Evolutionary conservation across 257 asterid genomes (phyloP).

Genomic region (Dorcoceras hygrometricum): DNA sequence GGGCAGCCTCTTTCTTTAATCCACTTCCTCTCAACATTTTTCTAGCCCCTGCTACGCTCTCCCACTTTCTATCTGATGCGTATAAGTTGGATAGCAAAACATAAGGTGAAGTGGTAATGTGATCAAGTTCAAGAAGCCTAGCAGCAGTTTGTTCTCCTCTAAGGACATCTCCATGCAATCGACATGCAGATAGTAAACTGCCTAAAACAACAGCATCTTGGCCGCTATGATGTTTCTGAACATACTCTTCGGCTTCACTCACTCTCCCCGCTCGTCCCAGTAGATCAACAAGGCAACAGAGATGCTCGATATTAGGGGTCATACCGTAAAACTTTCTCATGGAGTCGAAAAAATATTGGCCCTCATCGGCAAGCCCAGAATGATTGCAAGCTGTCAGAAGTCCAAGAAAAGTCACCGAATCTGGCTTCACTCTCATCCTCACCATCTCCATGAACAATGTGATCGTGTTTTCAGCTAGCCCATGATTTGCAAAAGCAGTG

Average conservation of each 20-base stretch:
- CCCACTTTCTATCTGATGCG: constrained; percentile 68
- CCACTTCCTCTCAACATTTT: constrained; percentile 49
- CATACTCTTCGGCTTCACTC: constrained; percentile 50
- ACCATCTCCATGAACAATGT: constrained; percentile 47
- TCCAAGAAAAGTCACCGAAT: constrained; percentile 59
- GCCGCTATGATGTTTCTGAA: constrained; percentile 34
- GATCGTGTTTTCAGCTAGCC: constrained; percentile 45
- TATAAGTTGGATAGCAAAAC: constrained; percentile 58
- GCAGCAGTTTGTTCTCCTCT: constrained; percentile 53
- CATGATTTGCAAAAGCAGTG: constrained; percentile 61
- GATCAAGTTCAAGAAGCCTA: constrained; percentile 46
- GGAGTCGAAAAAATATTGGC: constrained; percentile 37
- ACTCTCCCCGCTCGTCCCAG: constrained; percentile 70
- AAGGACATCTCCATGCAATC: constrained; percentile 47
- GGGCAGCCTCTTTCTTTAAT: constrained; percentile 59
- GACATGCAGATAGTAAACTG: constrained; percentile 66
- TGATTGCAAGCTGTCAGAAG: constrained; percentile 75
- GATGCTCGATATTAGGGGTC: constrained; percentile 46
- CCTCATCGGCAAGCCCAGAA: constrained; percentile 60
- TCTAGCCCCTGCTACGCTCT: constrained; percentile 52
- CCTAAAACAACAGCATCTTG: constrained; percentile 62
- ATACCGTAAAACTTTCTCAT: constrained; percentile 41
- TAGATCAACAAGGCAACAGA: constrained; percentile 67
- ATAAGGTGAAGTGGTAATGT: constrained; percentile 55
- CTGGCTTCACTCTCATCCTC: constrained; percentile 45